Evolutionary conservation across 2,329 filamentous ascomycete genomes (phyloP).

Genomic region (Bipolaris bicolor): DNA sequence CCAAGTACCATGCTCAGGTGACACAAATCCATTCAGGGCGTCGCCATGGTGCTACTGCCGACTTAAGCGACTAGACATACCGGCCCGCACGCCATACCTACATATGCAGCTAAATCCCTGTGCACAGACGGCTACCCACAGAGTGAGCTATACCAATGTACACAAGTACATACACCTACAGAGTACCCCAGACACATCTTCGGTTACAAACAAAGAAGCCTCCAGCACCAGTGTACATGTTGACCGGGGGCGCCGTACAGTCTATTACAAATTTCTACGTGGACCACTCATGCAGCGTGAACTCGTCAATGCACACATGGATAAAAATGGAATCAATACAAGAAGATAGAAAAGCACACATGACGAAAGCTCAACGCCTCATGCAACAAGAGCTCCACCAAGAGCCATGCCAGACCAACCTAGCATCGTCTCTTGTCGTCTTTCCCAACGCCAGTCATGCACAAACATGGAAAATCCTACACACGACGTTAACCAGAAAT

Average conservation of each 20-base stretch:
- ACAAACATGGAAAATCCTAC: conserved; percentile 3
- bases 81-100: conserved; percentile 25
- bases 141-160: no score
- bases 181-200: not conserved
- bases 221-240: not conserved
- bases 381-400: conserved; percentile 14
- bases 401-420: conserved; percentile 13
- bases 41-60: conserved; percentile 1
- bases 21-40: not conserved
- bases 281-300: conserved; percentile 1
- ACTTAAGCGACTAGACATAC: conserved; percentile 9
- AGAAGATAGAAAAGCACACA: conserved; percentile 6
- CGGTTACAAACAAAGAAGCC: not conserved
- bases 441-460: conserved; percentile 31
- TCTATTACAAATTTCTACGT: conserved; percentile 19
- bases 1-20: not conserved
- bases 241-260: not conserved
- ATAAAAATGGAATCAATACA: conserved; percentile 1
- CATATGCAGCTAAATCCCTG: conserved; percentile 25
- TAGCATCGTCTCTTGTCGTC: conserved; percentile 20
- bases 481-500: conserved; percentile 59
- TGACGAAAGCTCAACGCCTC: conserved; percentile 6
- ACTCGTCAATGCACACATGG: conserved; percentile 5
- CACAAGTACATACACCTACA: no score
- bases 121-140: conserved; percentile 14